Percentiles rank a stretch among this genome's conserved stretches.
phyloP scores from a whole-genome alignment of 1,139 yeast species.

The Blastobotrys proliferans region DNA sequence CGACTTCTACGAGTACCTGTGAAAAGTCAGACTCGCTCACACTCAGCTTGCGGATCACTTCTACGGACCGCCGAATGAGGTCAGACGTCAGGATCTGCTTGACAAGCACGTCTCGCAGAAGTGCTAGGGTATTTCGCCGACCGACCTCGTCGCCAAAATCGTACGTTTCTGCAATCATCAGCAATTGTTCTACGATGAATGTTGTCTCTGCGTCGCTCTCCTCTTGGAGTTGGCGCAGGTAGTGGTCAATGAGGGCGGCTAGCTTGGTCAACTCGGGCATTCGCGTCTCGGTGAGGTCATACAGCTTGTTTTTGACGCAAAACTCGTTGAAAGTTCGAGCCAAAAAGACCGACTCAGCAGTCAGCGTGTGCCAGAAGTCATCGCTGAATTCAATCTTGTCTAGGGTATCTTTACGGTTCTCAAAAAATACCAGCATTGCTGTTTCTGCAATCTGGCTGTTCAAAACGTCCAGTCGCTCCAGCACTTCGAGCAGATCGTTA shows the following conservation, averaged over 20 bases:
- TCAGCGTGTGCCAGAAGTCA: slow-evolving; percentile 63
- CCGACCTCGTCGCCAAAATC: slow-evolving; percentile 94
- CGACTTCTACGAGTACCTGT: slow-evolving; percentile 78
- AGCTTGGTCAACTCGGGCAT: slow-evolving; percentile 80
- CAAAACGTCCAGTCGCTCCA: slow-evolving; percentile 66
- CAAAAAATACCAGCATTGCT: slow-evolving; percentile 63
- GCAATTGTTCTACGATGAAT: slow-evolving; percentile 70
- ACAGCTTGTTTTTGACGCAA: slow-evolving; percentile 51
- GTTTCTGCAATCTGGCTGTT: slow-evolving; percentile 56
- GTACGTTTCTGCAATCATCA: slow-evolving; percentile 62
- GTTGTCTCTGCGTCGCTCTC: slow-evolving; percentile 57
- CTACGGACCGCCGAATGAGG: slow-evolving; percentile 54
- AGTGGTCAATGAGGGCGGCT: slow-evolving; percentile 54
- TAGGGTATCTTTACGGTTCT: slow-evolving; percentile 57
- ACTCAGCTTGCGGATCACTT: slow-evolving; percentile 65
- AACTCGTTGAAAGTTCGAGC: slow-evolving; percentile 63
- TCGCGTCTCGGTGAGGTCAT: slow-evolving; percentile 60
- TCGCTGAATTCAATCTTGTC: slow-evolving; percentile 52
- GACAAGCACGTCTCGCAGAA: slow-evolving; percentile 47
- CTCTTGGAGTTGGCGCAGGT: slow-evolving; percentile 46
- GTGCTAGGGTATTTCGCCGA: slow-evolving; percentile 72
- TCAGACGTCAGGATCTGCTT: slow-evolving; percentile 45
- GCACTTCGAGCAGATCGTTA: slow-evolving; percentile 65
- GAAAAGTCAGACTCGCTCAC: slow-evolving; percentile 81
- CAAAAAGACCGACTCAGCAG: slow-evolving; percentile 72